Evolutionary conservation across 768 basidiomycete genomes (phyloP).

Genomic region (Fomitopsis pulvina): DNA sequence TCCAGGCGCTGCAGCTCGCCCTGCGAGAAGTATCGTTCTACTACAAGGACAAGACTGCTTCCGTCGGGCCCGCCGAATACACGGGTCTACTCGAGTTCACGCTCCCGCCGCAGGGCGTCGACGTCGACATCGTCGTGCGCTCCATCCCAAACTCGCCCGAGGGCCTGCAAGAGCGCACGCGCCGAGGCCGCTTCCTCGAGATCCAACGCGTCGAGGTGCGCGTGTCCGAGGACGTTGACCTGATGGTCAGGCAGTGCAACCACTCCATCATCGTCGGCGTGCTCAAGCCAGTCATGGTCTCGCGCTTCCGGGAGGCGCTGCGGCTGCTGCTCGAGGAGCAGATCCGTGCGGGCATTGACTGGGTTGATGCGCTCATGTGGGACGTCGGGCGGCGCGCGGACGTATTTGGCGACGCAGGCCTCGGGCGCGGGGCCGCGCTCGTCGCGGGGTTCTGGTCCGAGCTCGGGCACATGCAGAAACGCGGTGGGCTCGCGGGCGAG

Average conservation of each 20-base stretch:
- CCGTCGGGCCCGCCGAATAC: constrained; percentile 48
- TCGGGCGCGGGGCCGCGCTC: constrained; percentile 40
- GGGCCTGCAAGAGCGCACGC: constrained; percentile 38
- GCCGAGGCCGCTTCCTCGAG: constrained; percentile 44
- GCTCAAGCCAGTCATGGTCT: constrained; percentile 55
- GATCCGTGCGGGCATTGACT: constrained; percentile 43
- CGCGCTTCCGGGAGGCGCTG: constrained; percentile 53
- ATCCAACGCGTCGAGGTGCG: constrained; percentile 48
- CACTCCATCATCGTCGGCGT: constrained; percentile 54
- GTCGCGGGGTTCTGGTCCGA: constrained; percentile 68
- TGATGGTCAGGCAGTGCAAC: constrained; percentile 55
- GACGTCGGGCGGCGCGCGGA: constrained; percentile 51
- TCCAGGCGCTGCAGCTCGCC: constrained; percentile 57
- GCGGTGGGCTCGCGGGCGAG: constrained; percentile 32
- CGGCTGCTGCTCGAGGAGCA: constrained; percentile 53
- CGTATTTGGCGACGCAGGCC: constrained; percentile 61
- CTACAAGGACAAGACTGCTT: constrained; percentile 55
- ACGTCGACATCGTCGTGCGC: constrained; percentile 60
- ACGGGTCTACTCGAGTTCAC: constrained; percentile 56
- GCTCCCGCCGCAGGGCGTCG: constrained; percentile 61
- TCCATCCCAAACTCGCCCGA: constrained; percentile 47
- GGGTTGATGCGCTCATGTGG: constrained; percentile 48
- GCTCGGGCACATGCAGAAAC: constrained; percentile 46
- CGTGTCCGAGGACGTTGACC: constrained; percentile 49
- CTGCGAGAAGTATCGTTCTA: constrained; percentile 69